These are phyloP conservation scores for Lasiosphaeria miniovina DNA, from an alignment of 495 filamentous ascomycete genomes.

Conservation along the genomic window DNA sequence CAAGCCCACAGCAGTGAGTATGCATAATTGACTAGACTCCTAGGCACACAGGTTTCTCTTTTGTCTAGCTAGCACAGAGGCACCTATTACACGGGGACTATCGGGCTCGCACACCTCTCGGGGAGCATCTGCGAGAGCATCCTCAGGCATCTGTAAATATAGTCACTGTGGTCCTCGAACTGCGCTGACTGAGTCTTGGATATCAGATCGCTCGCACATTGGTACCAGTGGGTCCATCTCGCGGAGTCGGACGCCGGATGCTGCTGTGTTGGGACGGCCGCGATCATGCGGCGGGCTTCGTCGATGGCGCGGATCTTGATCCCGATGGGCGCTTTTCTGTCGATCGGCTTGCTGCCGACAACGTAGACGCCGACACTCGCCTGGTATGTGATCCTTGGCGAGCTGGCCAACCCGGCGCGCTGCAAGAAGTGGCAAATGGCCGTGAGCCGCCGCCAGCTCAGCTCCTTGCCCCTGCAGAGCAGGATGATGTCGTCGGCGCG, in stretches of 20 bases:
- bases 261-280: neutral
- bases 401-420: constrained; percentile 1
- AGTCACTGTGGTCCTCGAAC: neutral
- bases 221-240: too few species aligned
- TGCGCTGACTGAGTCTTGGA: neutral
- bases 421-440: constrained; percentile 1
- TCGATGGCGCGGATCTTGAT: neutral
- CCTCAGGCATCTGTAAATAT: neutral
- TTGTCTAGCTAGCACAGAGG: too few species aligned
- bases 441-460: neutral
- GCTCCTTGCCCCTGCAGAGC: neutral
- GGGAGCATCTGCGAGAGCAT: neutral
- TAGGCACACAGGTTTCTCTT: too few species aligned
- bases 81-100: neutral
- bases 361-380: too few species aligned
- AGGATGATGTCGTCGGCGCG: neutral
- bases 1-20: too few species aligned
- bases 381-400: neutral
- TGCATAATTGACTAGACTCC: too few species aligned
- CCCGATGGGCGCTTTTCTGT: neutral
- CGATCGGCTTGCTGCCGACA: too few species aligned
- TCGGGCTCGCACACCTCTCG: neutral
- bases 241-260: too few species aligned
- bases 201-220: neutral
- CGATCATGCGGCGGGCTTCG: neutral